Evolutionary conservation across 2,329 filamentous ascomycete species (phyloP).

Genomic region (Alternaria solani): DNA sequence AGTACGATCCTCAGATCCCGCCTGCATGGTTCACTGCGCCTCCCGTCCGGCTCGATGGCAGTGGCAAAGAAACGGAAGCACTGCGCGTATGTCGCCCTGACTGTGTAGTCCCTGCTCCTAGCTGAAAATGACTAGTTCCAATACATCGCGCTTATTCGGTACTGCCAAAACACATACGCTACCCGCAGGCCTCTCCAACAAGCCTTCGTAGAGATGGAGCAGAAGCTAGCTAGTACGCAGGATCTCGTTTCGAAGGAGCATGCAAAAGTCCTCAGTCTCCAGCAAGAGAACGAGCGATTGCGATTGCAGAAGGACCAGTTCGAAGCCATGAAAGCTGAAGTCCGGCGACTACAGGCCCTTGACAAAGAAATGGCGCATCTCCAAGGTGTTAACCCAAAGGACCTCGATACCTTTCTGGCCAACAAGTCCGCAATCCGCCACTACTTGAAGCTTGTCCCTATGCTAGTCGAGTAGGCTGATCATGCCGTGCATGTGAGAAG

Average conservation of each 20-base stretch:
- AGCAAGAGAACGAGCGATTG: conserved; percentile 32
- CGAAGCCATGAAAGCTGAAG: conserved; percentile 20
- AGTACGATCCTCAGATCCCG: conserved; percentile 56
- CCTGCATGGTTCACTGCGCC: conserved; percentile 54
- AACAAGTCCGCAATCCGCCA: conserved; percentile 38
- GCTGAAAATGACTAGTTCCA: conserved; percentile 55
- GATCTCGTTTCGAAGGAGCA: conserved; percentile 49
- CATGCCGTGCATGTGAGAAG: not conserved
- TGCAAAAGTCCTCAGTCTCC: conserved; percentile 35
- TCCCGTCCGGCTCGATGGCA: conserved; percentile 52
- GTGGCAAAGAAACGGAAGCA: conserved; percentile 52
- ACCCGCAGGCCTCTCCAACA: conserved; percentile 29
- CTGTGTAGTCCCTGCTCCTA: not conserved
- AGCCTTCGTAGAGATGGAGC: conserved; percentile 25
- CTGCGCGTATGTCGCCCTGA: conserved; percentile 46
- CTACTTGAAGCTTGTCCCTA: conserved; percentile 39
- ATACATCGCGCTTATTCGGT: conserved; percentile 48
- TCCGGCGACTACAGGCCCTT: conserved; percentile 27
- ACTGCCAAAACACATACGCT: conserved; percentile 33
- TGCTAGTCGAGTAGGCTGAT: conserved; percentile 35
- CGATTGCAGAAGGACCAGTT: conserved; percentile 16
- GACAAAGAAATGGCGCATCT: conserved; percentile 31
- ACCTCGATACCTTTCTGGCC: conserved; percentile 30
- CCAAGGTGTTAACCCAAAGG: conserved; percentile 26
- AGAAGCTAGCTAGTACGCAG: conserved; percentile 38